Percentiles rank a stretch among this genome's conserved stretches.
These are phyloP conservation scores for Leucaena leucocephala DNA, from an alignment of 306 rosid genomes.

Conservation along the genomic window DNA sequence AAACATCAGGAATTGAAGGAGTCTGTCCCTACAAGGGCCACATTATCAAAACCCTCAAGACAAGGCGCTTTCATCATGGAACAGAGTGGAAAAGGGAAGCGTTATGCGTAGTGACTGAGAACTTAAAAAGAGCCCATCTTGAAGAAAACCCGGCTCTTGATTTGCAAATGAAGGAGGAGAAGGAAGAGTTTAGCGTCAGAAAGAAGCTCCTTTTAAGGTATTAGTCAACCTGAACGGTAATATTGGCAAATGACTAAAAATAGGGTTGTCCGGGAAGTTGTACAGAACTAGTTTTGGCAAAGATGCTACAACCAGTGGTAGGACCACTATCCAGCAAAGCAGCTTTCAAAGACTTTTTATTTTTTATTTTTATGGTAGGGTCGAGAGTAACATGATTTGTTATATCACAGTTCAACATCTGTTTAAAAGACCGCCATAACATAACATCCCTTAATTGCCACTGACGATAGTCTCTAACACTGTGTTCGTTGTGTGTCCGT, in stretches of 20 bases:
- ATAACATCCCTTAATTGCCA: neutral
- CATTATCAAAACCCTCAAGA: neutral
- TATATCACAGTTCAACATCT: conserved; percentile 15
- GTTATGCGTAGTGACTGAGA: conserved; percentile 23
- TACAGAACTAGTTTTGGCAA: too few species aligned
- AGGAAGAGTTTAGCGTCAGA: neutral
- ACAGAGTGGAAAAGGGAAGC: neutral
- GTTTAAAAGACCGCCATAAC: conserved; percentile 28
- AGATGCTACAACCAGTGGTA: neutral
- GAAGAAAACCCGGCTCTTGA: neutral
- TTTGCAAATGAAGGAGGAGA: neutral
- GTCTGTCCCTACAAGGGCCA: conserved; percentile 18
- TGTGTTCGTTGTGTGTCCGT: neutral
- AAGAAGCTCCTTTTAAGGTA: conserved; percentile 29
- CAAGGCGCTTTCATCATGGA: conserved; percentile 22
- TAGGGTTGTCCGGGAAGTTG: conserved; percentile 30
- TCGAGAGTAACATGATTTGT: conserved; percentile 31
- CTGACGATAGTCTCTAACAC: conserved; percentile 9
- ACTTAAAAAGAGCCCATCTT: conserved; percentile 7
- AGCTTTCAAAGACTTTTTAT: conserved; percentile 26
- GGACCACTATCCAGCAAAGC: conserved; percentile 10
- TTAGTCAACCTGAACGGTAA: conserved; percentile 24
- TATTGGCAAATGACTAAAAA: conserved; percentile 39
- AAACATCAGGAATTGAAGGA: conserved; percentile 10
- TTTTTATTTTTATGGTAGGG: conserved; percentile 31